Percentiles rank a stretch among this genome's conserved stretches.
phyloP scores from a whole-genome alignment of 306 rosid genomes.

The Oemleria cerasiformis region DNA sequence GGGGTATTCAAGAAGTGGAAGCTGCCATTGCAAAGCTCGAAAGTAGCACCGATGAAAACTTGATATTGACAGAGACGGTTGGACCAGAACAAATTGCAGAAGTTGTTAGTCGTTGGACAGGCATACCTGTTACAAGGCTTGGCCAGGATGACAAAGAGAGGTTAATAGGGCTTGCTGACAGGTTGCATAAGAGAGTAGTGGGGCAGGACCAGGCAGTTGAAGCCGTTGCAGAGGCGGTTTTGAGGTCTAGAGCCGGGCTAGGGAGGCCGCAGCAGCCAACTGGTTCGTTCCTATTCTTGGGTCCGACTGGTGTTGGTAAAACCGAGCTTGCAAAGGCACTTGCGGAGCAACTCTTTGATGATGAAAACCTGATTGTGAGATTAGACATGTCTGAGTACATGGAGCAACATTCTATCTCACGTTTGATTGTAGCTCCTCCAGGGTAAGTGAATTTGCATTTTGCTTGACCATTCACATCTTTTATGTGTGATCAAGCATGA shows the following conservation, averaged over 20 bases:
- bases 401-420: constrained; percentile 88
- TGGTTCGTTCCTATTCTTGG: constrained; percentile 82
- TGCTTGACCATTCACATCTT: background rate
- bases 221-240: constrained; percentile 86
- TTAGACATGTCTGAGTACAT: constrained; percentile 95
- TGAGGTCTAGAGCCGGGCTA: constrained; percentile 88
- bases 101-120: constrained; percentile 95
- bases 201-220: constrained; percentile 87
- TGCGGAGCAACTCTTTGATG: constrained; percentile 88
- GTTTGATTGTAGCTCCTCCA: constrained; percentile 93
- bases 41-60: constrained; percentile 56
- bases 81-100: constrained; percentile 92
- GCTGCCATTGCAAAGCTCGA: constrained; percentile 66
- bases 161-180: constrained; percentile 71
- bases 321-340: constrained; percentile 98
- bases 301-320: constrained; percentile 96
- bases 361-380: constrained; percentile 70
- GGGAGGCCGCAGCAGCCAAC: constrained; percentile 91
- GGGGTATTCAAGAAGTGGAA: constrained; percentile 95
- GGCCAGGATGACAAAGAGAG: constrained; percentile 85
- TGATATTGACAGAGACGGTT: constrained; percentile 85
- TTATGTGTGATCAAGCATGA: background rate
- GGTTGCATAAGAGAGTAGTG: constrained; percentile 82
- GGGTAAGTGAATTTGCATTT: constrained; percentile 45
- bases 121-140: constrained; percentile 92